Evolutionary conservation across 352 stramenopile species (phyloP), one percentile per base, ranked within the genome.

Genomic region (Paralagenidium karlingii): DNA sequence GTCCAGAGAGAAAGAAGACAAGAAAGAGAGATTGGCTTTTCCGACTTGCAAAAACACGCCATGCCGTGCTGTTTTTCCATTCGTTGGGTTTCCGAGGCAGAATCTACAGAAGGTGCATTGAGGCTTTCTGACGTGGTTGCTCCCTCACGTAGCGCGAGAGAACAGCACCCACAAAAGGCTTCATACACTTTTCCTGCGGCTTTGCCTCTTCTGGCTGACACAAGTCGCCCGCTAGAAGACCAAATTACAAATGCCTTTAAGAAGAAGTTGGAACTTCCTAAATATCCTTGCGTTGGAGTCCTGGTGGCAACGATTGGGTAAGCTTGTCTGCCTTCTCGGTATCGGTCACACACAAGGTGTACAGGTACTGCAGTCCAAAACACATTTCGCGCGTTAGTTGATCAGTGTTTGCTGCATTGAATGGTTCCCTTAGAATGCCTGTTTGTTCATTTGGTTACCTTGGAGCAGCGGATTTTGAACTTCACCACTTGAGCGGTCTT

Each of bases 381-480:
- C 10, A 13, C 20, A 15, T 13, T 12, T 24, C 10, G 9, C 10
- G 20, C 9, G 34, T 12, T n/a, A 26, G 12, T 15, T 16, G 30
- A 36, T 33, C 13, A 33, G 28, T 22, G 7, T 36, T 36, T 16
- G 30, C 8, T 3, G 7, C 7, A 36, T 36, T 7, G 8, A 7
- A 7, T 36, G 7, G 3, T 36, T 16, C 3, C 19, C 16, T 13
- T 13, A 13, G 28, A 33, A 33, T 13, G 15, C 28, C 13, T 13
- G 15, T 3, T 22, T 3, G 30, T n/a, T n/a, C n/a, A 45, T 19
- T n/a, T n/a, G n/a, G n/a, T n/a, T 52, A 70, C 57, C 55, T 92
- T 94, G 58, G 83, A 97, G 93, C 95, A 99, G 60, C 96, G 91
- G 67, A 99, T 99, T 86, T 99, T 99, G 85, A 99, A 99, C 86